Evolutionary conservation across 208 protist species (phyloP).

Genomic region (Acanthamoeba castellanii): DNA sequence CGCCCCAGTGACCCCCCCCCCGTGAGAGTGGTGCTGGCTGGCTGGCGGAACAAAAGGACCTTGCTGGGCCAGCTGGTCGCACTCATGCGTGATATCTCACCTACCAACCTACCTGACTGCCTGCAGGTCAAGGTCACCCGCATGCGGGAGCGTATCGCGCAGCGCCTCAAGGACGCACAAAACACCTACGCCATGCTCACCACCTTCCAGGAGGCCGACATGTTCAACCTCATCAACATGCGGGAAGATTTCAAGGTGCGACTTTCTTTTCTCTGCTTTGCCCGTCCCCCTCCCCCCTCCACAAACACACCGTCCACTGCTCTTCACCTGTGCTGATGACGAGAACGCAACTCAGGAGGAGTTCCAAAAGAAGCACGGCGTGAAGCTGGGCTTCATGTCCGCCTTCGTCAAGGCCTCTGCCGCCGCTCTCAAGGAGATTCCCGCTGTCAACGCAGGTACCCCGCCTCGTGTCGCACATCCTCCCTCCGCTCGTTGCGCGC

Average conservation of each 20-base stretch:
- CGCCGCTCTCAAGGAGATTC: slow-evolving; percentile 96
- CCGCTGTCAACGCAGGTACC: slow-evolving; percentile 95
- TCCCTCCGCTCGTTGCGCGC: neutral
- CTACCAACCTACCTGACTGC: neutral
- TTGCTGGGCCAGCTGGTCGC: no score
- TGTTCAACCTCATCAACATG: slow-evolving; percentile 95
- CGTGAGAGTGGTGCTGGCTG: no score
- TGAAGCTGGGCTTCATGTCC: slow-evolving; percentile 99
- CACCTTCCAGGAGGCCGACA: slow-evolving; percentile 98
- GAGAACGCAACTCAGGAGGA: slow-evolving; percentile 88
- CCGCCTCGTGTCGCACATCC: neutral
- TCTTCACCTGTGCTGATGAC: neutral
- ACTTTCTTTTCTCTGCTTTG: no score
- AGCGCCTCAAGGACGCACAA: slow-evolving; percentile 98
- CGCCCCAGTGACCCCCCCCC: no score
- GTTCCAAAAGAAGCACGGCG: slow-evolving; percentile 97
- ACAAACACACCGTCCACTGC: neutral
- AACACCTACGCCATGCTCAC: slow-evolving; percentile 99
- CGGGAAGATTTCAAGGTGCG: slow-evolving; percentile 95
- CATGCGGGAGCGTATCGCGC: slow-evolving; percentile 96
- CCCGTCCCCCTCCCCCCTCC: no score
- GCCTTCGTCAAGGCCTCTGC: slow-evolving; percentile 98
- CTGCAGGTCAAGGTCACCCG: slow-evolving; percentile 92
- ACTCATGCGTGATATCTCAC: neutral
- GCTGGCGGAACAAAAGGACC: no score